Conservation (phyloP, 2,329 filamentous ascomycete species). For the Rutstroemia sp. region DNA sequence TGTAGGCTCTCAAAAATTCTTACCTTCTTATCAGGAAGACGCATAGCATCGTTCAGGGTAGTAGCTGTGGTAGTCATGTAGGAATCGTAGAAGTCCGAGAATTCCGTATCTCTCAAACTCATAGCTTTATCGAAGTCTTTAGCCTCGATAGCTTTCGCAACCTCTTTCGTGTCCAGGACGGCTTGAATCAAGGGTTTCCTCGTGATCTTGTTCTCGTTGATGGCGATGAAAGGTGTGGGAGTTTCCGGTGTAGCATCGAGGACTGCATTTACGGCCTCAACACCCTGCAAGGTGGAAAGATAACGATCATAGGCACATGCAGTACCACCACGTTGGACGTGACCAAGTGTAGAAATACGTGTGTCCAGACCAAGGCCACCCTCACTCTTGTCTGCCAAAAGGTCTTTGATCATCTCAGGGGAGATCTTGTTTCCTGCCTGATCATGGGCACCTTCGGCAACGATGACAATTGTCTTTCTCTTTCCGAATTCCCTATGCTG, state of each 20-base stretch:
- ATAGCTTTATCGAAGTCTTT: constrained; percentile 87
- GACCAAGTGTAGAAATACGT: constrained; percentile 86
- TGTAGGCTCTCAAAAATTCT: constrained; percentile 22
- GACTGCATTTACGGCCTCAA: constrained; percentile 88
- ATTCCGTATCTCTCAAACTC: constrained; percentile 83
- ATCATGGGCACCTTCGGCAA: constrained; percentile 91
- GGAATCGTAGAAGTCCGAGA: constrained; percentile 83
- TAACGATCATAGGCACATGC: constrained; percentile 93
- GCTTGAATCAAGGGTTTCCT: constrained; percentile 84
- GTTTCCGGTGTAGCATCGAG: constrained; percentile 83
- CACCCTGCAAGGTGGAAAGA: constrained; percentile 85
- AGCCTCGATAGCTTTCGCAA: constrained; percentile 71
- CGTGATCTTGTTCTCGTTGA: constrained; percentile 96
- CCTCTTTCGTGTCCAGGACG: constrained; percentile 76
- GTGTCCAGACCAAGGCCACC: constrained; percentile 79
- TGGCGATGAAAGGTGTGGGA: constrained; percentile 89
- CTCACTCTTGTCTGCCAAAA: constrained; percentile 69
- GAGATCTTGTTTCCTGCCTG: constrained; percentile 76
- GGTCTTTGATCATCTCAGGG: constrained; percentile 73
- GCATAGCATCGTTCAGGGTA: constrained; percentile 57
- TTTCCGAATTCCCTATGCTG: constrained; percentile 85
- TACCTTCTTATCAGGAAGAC: constrained; percentile 65
- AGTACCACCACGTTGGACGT: constrained; percentile 91
- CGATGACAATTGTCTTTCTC: constrained; percentile 95
- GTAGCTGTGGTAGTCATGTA: constrained; percentile 88